A percentile compares a stretch with the other conserved stretches of the same genome.
phyloP scores from a whole-genome alignment of 306 rosid species.

The Hippophae gyantsensis region DNA sequence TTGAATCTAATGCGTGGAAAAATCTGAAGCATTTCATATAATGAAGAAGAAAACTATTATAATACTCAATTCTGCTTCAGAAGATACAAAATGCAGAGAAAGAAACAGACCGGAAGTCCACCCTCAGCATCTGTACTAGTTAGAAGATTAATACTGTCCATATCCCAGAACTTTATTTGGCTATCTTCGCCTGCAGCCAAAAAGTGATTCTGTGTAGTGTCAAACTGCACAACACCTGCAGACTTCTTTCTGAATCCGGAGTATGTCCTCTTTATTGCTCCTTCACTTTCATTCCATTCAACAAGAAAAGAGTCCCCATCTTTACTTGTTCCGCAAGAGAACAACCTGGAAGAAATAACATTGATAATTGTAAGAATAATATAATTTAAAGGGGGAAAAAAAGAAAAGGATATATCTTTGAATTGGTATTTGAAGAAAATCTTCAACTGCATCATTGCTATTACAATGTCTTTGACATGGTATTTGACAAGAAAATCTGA shows the following conservation, averaged over 20 bases:
- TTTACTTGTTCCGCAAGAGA: slow-evolving; percentile 91
- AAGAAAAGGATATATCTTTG: no score
- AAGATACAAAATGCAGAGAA: slow-evolving; percentile 13
- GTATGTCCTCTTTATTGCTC: slow-evolving; percentile 63
- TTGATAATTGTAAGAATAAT: neutral
- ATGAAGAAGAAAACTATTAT: slow-evolving; percentile 12
- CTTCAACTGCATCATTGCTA: no score
- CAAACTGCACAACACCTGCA: slow-evolving; percentile 69
- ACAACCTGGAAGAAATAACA: slow-evolving; percentile 36
- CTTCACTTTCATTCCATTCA: slow-evolving; percentile 90
- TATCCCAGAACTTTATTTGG: slow-evolving; percentile 85
- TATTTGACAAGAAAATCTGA: neutral
- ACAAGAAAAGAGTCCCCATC: slow-evolving; percentile 81
- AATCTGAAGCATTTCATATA: slow-evolving; percentile 42
- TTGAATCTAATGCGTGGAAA: slow-evolving; percentile 77
- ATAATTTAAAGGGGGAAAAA: neutral
- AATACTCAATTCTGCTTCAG: slow-evolving; percentile 1
- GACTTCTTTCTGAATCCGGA: slow-evolving; percentile 74
- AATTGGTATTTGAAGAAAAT: no score
- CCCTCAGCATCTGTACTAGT: slow-evolving; percentile 61
- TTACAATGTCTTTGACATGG: no score
- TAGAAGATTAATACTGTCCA: slow-evolving; percentile 47
- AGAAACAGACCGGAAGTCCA: slow-evolving; percentile 59
- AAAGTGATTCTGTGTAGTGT: slow-evolving; percentile 69
- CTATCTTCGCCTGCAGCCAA: slow-evolving; percentile 85